These are phyloP conservation scores for Circinella umbellata DNA, from an alignment of 371 early-diverging fungal species.

Conservation along the genomic window DNA sequence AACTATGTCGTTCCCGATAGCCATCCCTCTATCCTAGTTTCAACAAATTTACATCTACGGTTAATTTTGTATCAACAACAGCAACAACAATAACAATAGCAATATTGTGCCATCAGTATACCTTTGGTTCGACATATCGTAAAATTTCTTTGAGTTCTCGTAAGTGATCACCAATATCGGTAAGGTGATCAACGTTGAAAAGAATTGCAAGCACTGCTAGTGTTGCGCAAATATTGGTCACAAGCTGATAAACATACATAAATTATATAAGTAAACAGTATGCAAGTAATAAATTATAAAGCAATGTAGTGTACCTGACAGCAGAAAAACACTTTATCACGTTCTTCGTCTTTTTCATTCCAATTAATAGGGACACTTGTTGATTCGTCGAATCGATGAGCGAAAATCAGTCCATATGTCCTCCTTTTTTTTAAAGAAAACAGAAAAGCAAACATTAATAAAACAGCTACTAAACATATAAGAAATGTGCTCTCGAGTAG, in stretches of 20 bases:
- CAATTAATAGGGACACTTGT: conserved; percentile 15
- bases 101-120: background rate
- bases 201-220: conserved; percentile 41
- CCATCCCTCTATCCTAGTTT: conserved; percentile 32
- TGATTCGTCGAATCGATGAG: conserved; percentile 16
- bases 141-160: conserved; percentile 29
- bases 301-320: conserved; percentile 13
- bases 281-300: background rate
- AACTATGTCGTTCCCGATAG: conserved; percentile 32
- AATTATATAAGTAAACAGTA: background rate
- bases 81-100: background rate
- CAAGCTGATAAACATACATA: conserved; percentile 14
- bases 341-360: conserved; percentile 36
- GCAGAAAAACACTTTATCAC: conserved; percentile 17
- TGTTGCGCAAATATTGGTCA: conserved; percentile 50
- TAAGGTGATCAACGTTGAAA: conserved; percentile 26
- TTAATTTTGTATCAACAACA: background rate
- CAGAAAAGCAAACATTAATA: background rate
- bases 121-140: conserved; percentile 24
- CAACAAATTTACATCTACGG: background rate
- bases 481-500: background rate
- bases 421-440: conserved; percentile 11
- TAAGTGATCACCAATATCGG: conserved; percentile 37
- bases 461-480: background rate
- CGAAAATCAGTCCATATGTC: conserved; percentile 42